Evolutionary conservation across 1,284 basidiomycete species (phyloP).

Genomic region (Rhodotorula mucilaginosa): DNA sequence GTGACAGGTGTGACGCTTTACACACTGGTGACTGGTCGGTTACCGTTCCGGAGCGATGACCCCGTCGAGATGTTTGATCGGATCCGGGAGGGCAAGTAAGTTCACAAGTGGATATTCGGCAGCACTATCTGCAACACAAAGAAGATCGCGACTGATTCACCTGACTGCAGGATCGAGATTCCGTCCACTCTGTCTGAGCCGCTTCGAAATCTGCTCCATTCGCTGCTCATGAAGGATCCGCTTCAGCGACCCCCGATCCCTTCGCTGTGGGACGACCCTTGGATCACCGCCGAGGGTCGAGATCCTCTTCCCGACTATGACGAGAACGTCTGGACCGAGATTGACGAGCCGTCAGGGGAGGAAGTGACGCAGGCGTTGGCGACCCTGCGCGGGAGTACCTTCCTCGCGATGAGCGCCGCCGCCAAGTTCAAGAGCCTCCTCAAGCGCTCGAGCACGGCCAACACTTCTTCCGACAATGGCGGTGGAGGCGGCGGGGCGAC

Average conservation of each 20-base stretch:
- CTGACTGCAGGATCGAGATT: constrained; percentile 7
- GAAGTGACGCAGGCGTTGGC: constrained; percentile 51
- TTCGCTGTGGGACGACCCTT: constrained; percentile 50
- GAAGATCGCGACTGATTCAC: not conserved
- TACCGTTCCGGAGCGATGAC: constrained; percentile 56
- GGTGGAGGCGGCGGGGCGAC: constrained; percentile 4
- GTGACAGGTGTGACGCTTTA: constrained; percentile 56
- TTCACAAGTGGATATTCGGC: constrained; percentile 3
- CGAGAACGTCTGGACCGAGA: constrained; percentile 49
- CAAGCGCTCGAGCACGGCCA: constrained; percentile 4
- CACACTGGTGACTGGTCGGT: constrained; percentile 55
- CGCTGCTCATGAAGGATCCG: constrained; percentile 52
- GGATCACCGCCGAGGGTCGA: constrained; percentile 49
- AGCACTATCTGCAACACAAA: not conserved
- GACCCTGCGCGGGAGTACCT: constrained; percentile 40
- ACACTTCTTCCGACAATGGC: not conserved
- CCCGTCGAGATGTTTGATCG: constrained; percentile 55
- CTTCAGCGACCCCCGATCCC: constrained; percentile 47
- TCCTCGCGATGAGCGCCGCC: constrained; percentile 28
- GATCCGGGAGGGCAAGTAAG: constrained; percentile 53
- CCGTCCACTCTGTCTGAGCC: constrained; percentile 16
- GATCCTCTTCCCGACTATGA: constrained; percentile 51
- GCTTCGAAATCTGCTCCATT: constrained; percentile 46
- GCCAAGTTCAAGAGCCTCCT: constrained; percentile 33
- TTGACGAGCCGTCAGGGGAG: constrained; percentile 51